Conservation (phyloP, 2,329 filamentous ascomycete species). For the Metarhizium humberi region DNA sequence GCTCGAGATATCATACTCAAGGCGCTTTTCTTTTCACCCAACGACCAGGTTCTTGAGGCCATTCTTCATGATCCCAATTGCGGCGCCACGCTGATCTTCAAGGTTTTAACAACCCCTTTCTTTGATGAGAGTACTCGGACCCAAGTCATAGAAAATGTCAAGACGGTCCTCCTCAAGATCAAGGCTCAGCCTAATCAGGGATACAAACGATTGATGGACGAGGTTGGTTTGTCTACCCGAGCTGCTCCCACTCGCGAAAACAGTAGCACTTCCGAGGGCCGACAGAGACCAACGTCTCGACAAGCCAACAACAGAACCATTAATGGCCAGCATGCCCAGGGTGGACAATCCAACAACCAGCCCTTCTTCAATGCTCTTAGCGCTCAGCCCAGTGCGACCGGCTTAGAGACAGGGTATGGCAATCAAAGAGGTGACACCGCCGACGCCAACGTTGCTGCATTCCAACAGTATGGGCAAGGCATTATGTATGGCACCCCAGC, state of each 20-base stretch:
- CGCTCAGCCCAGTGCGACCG: conserved; percentile 26
- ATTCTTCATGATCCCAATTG: conserved; percentile 88
- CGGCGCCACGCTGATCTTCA: conserved; percentile 94
- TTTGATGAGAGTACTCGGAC: conserved; percentile 84
- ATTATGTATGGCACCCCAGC: conserved; percentile 41
- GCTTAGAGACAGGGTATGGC: conserved; percentile 43
- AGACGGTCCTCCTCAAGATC: conserved; percentile 76
- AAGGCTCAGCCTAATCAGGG: conserved; percentile 92
- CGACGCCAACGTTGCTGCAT: conserved; percentile 40
- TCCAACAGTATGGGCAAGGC: conserved; percentile 40
- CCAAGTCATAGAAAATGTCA: conserved; percentile 87
- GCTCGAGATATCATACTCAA: conserved; percentile 83
- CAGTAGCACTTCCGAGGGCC: conserved; percentile 35
- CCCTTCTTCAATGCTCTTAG: conserved; percentile 46
- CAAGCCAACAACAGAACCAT: conserved; percentile 32
- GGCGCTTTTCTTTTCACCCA: conserved; percentile 83
- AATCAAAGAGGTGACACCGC: conserved; percentile 43
- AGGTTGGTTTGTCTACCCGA: conserved; percentile 78
- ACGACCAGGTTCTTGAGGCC: conserved; percentile 78
- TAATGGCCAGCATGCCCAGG: conserved; percentile 32
- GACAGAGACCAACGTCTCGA: conserved; percentile 46
- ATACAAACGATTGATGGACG: conserved; percentile 98
- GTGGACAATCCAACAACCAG: conserved; percentile 29
- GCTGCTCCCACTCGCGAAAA: conserved; percentile 35
- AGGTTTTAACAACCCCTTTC: conserved; percentile 94